Conservation (phyloP, 805 yeast species). For the Saccharomycopsis amapae region DNA sequence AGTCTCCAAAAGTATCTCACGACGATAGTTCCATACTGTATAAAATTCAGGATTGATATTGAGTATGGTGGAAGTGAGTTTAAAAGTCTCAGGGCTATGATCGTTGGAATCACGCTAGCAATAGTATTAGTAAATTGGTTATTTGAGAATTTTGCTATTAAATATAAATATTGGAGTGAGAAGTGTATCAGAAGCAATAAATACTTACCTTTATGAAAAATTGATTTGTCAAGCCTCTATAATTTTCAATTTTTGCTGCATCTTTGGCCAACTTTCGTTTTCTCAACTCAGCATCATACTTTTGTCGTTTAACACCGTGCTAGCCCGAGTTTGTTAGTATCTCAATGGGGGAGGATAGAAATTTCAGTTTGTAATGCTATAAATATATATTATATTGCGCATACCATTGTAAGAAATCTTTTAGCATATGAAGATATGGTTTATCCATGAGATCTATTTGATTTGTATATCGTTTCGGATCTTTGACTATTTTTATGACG, state of each 20-base stretch:
- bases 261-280: slow-evolving; percentile 15
- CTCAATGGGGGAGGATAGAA: too few relatives aligned
- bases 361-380: too few relatives aligned
- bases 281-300: slow-evolving; percentile 17
- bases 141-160: not conserved
- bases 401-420: too few relatives aligned
- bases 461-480: too few relatives aligned
- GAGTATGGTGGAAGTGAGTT: slow-evolving; percentile 50
- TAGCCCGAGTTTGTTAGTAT: too few relatives aligned
- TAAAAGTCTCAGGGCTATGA: slow-evolving; percentile 36
- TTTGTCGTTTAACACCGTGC: slow-evolving; percentile 21
- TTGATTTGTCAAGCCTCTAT: slow-evolving; percentile 8
- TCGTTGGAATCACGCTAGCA: slow-evolving; percentile 26
- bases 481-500: too few relatives aligned
- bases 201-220: slow-evolving; percentile 6
- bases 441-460: too few relatives aligned
- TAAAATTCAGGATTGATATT: slow-evolving; percentile 77
- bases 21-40: slow-evolving; percentile 82
- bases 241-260: slow-evolving; percentile 15
- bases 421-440: too few relatives aligned
- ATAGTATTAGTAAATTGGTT: not conserved
- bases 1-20: slow-evolving; percentile 50
- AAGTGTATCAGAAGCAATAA: not conserved
- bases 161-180: not conserved
- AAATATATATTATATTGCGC: too few relatives aligned